These are phyloP conservation scores for Apophysomyces sp. DNA, from an alignment of 371 early-diverging fungal species.

Conservation along the genomic window DNA sequence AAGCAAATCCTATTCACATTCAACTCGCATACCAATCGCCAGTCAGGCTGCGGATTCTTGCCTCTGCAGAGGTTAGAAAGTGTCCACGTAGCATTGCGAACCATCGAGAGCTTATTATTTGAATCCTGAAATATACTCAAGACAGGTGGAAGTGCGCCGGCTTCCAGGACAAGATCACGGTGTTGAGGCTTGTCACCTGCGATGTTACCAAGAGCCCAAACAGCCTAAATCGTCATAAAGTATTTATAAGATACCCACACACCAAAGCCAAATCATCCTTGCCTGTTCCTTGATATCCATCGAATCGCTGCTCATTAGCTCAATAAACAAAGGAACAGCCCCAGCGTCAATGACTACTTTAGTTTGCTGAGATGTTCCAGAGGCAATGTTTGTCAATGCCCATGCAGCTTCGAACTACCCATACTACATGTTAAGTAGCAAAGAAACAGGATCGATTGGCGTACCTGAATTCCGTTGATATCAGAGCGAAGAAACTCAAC, in stretches of 20 bases:
- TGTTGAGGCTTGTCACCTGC: constrained; percentile 97
- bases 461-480: constrained; percentile 86
- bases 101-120: constrained; percentile 85
- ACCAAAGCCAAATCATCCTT: constrained; percentile 7
- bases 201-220: constrained; percentile 99
- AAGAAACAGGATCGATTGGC: constrained; percentile 4
- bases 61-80: constrained; percentile 99
- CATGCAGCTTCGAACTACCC: constrained; percentile 98
- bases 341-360: constrained; percentile 89
- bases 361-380: constrained; percentile 96
- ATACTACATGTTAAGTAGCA: not conserved
- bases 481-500: constrained; percentile 87
- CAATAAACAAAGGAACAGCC: constrained; percentile 92
- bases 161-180: constrained; percentile 92
- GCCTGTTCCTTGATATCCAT: constrained; percentile 96
- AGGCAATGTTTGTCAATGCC: constrained; percentile 99
- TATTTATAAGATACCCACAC: not conserved
- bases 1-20: not conserved
- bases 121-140: constrained; percentile 79
- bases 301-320: constrained; percentile 81
- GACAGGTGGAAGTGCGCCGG: constrained; percentile 85
- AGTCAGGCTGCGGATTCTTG: constrained; percentile 95
- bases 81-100: constrained; percentile 99
- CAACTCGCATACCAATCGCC: constrained; percentile 65
- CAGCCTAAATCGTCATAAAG: constrained; percentile 60